phyloP scores from a whole-genome alignment of 345 rosid species.

The Syzygium oleosum region DNA sequence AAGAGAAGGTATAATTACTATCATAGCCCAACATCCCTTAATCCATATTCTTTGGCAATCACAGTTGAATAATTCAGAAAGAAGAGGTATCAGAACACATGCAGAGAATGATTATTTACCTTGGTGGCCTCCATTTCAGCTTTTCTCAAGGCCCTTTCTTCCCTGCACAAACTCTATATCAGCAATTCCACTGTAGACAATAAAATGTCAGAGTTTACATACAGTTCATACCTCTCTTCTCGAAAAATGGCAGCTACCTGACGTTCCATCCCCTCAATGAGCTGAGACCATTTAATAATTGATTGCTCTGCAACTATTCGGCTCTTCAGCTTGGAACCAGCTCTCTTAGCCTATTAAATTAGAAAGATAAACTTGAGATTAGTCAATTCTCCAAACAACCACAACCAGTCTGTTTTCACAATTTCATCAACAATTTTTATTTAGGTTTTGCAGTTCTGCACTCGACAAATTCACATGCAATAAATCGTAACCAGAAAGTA shows the following conservation, averaged over 20 bases:
- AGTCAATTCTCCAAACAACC: not conserved
- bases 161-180: conserved; percentile 39
- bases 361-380: not conserved
- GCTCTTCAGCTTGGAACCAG: conserved; percentile 85
- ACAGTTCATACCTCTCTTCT: conserved; percentile 69
- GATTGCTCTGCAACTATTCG: conserved; percentile 82
- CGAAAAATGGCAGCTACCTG: conserved; percentile 61
- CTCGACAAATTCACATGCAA: not conserved
- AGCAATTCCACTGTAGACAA: conserved; percentile 6
- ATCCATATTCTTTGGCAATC: not conserved
- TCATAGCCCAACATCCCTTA: not conserved
- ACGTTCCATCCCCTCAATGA: conserved; percentile 81
- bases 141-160: conserved; percentile 78
- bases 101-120: conserved; percentile 28
- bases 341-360: conserved; percentile 62
- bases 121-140: conserved; percentile 95
- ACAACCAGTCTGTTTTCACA: not conserved
- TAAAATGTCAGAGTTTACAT: not conserved
- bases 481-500: not conserved
- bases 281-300: conserved; percentile 74
- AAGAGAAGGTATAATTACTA: not conserved
- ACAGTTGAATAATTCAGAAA: not conserved
- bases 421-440: not conserved
- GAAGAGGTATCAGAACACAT: not conserved
- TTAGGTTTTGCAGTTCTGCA: not conserved